phyloP scores from a whole-genome alignment of 352 stramenopile species.

The Sclerospora graminicola region DNA sequence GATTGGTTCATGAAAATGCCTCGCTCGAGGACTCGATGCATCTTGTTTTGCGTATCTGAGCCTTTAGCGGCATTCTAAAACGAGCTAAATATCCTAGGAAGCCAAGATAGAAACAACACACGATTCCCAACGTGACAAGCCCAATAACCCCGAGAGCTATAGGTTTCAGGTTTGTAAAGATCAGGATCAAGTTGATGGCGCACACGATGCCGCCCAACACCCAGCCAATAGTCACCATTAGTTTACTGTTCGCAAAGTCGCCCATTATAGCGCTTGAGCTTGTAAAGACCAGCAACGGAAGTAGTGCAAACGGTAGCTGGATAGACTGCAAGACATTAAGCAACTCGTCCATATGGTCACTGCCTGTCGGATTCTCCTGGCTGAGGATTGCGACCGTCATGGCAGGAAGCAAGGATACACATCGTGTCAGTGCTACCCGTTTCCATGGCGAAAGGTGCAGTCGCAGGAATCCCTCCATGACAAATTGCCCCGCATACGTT shows the following conservation, averaged over 20 bases:
- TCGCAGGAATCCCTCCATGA: constrained; percentile 96
- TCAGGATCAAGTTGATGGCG: constrained; percentile 70
- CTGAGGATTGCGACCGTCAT: constrained; percentile 82
- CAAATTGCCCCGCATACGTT: constrained; percentile 94
- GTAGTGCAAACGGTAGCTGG: constrained; percentile 86
- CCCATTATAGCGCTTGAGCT: constrained; percentile 77
- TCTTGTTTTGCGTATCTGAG: constrained; percentile 7
- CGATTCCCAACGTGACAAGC: constrained; percentile 18
- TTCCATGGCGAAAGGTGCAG: constrained; percentile 82
- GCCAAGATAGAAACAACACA: constrained; percentile 51
- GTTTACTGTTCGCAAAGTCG: constrained; percentile 44
- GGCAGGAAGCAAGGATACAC: constrained; percentile 87
- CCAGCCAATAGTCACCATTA: constrained; percentile 43
- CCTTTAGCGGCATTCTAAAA: constrained; percentile 22
- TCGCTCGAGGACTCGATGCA: background rate
- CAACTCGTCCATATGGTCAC: constrained; percentile 83
- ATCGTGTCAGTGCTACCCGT: constrained; percentile 75
- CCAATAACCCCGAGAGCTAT: constrained; percentile 29
- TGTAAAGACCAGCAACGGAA: constrained; percentile 85
- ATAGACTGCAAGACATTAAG: constrained; percentile 91
- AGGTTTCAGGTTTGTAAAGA: constrained; percentile 49
- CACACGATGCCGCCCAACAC: constrained; percentile 48
- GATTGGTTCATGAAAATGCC: background rate
- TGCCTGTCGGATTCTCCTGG: constrained; percentile 64
- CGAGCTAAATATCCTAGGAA: constrained; percentile 63